Base-by-base conservation (phyloP, 192 early-diverging fungal species). In the Coemansia sp. region DNA sequence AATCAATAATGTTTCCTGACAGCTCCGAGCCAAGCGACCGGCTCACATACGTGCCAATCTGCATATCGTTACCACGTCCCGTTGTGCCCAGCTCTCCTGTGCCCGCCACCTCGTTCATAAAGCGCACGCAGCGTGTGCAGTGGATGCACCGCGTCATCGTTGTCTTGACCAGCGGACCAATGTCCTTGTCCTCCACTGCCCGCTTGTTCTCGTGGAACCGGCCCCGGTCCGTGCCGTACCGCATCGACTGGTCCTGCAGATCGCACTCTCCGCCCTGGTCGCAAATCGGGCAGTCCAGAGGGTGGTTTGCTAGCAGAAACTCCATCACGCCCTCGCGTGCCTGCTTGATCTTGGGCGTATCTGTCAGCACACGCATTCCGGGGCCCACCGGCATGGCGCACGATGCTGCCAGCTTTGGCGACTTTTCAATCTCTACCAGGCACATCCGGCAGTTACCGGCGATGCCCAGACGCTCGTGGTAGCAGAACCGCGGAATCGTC, bases 371-470 rank as follows among this genome's bases (percentile, higher is more conserved):
- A 45, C 87, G 88, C 97, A 99, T 98, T 52, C 95, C 95, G 1
- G 94, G 92, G 80, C 88, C 91, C 39, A 96, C 94, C 20, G 94
- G 95, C 84, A 92, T 93, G 14, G 97, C 93, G 65, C 97, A 99
- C 45, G 95, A 96, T 13, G 97, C 95, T 16, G 93, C 80, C 33
- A 94, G 89, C 78, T 99, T 99, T 44, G 95, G 95, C 44, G 91
- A 84, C 70, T 88, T 92, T 75, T 96, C 95, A 31, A 99, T 79
- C 81, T 99, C 97, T 28, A 99, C 95, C 55, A 99, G 84, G 69
- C 97, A 99, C 94, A 99, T 97, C 69, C 97, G 91, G 71, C 97
- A 99, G 86, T 99, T 99, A 68, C 97, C 97, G 10, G 97, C 97
- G 49, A 99, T 83, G 11, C 91, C 88, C 37, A 99, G 83, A 38